Conservation (phyloP, 257 asterid genomes). For the Verbena officinalis region DNA sequence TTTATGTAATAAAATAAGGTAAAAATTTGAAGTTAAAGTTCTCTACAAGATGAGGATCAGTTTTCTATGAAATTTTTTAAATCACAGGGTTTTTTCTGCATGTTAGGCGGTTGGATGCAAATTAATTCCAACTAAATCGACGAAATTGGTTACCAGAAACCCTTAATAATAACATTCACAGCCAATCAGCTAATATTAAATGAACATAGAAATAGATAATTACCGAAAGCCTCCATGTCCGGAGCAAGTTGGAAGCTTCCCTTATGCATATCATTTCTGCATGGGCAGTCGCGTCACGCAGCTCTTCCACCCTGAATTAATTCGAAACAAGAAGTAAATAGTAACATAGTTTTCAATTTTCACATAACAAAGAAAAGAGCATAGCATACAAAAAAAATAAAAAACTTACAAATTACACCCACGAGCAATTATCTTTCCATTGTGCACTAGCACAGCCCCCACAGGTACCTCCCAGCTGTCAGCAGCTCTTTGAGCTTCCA, state of each 20-base stretch:
- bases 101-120: no score
- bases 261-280: slow-evolving; percentile 97
- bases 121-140: slow-evolving; percentile 16
- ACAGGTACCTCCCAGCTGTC: slow-evolving; percentile 98
- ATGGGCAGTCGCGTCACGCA: slow-evolving; percentile 97
- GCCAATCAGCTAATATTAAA: slow-evolving; percentile 26
- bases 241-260: slow-evolving; percentile 80
- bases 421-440: slow-evolving; percentile 90
- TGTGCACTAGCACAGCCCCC: slow-evolving; percentile 91
- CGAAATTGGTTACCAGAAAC: slow-evolving; percentile 3
- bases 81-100: no score
- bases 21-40: no score
- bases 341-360: not conserved
- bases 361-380: slow-evolving; percentile 18
- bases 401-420: slow-evolving; percentile 90
- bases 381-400: not conserved
- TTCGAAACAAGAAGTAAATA: slow-evolving; percentile 16
- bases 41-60: no score
- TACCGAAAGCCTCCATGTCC: slow-evolving; percentile 97
- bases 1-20: no score
- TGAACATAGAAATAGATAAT: slow-evolving; percentile 23
- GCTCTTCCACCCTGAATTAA: slow-evolving; percentile 85
- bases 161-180: slow-evolving; percentile 14
- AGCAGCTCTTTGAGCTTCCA: slow-evolving; percentile 94
- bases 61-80: no score